phyloP scores from a whole-genome alignment of 2,329 filamentous ascomycete species.

The Diaporthe citrichinensis region DNA sequence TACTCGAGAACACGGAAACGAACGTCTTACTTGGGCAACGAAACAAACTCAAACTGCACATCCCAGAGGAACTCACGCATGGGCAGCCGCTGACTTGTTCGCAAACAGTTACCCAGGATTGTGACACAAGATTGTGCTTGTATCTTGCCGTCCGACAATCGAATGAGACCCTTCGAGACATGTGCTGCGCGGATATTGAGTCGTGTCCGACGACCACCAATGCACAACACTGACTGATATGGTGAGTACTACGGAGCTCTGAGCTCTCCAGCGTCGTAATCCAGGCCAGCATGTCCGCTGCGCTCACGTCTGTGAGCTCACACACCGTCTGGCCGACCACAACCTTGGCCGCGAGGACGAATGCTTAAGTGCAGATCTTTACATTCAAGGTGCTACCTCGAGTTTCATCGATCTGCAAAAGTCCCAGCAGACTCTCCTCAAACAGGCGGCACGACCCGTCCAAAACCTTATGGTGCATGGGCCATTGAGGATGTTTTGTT shows the following conservation, averaged over 20 bases:
- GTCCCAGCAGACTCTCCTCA: not conserved
- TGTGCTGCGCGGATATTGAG: conserved; percentile 14
- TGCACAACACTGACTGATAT: conserved; percentile 26
- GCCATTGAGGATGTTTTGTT: not conserved
- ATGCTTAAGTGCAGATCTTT: not conserved
- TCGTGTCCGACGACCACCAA: conserved; percentile 6
- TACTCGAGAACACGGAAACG: not conserved
- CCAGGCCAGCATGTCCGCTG: not conserved
- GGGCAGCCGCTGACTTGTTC: conserved; percentile 8
- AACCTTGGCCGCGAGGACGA: too few species aligned
- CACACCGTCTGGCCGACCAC: not conserved
- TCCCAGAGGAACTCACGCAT: not conserved
- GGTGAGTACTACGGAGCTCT: not conserved
- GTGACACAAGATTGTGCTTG: conserved; percentile 10
- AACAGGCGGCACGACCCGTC: conserved; percentile 28
- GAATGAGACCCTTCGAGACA: conserved; percentile 19
- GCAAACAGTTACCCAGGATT: conserved; percentile 17
- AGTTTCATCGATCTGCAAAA: conserved; percentile 21
- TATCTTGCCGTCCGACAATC: conserved; percentile 26
- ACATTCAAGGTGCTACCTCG: not conserved
- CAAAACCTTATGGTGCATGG: conserved; percentile 17
- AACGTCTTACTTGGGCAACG: not conserved
- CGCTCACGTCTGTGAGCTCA: not conserved
- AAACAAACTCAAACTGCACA: conserved; percentile 5
- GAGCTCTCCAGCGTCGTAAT: not conserved